phyloP scores from a whole-genome alignment of 2,329 filamentous ascomycete species.

The Ceratocystis eucalypticola region DNA sequence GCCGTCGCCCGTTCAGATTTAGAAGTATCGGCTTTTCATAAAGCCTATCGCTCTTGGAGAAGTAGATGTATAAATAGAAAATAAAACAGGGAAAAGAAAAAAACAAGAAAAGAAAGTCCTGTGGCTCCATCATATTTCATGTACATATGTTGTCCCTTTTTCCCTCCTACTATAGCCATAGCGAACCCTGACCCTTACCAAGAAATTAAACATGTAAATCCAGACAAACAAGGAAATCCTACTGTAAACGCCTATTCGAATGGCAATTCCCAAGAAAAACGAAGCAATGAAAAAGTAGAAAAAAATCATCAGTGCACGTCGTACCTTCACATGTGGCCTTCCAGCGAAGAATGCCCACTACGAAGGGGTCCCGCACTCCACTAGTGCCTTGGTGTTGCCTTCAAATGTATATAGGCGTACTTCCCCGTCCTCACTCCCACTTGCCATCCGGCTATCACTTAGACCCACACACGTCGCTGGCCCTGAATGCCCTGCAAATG shows the following conservation, averaged over 20 bases:
- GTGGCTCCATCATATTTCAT: slow-evolving; percentile 5
- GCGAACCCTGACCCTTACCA: not conserved
- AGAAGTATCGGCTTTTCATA: no score
- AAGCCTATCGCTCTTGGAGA: not conserved
- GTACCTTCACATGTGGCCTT: not conserved
- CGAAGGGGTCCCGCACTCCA: slow-evolving; percentile 39
- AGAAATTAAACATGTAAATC: slow-evolving; percentile 1
- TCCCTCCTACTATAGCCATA: not conserved
- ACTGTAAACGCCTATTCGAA: not conserved
- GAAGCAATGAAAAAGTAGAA: not conserved
- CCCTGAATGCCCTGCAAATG: slow-evolving; percentile 78
- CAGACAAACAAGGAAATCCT: slow-evolving; percentile 5
- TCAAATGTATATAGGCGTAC: slow-evolving; percentile 73
- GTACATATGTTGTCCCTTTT: not conserved
- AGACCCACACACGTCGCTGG: slow-evolving; percentile 88
- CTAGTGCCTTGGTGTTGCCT: slow-evolving; percentile 32
- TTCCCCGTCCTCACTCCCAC: slow-evolving; percentile 85
- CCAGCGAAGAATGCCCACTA: slow-evolving; percentile 22
- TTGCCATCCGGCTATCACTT: slow-evolving; percentile 78
- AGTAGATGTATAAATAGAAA: not conserved
- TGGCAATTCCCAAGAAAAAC: not conserved
- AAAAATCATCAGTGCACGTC: not conserved
- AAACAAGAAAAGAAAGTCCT: not conserved
- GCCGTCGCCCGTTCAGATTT: not conserved
- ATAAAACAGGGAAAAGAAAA: not conserved